Percentiles rank a stretch among this genome's conserved stretches.
phyloP scores from a whole-genome alignment of 192 early-diverging fungal species.

The Coemansia sp. region DNA sequence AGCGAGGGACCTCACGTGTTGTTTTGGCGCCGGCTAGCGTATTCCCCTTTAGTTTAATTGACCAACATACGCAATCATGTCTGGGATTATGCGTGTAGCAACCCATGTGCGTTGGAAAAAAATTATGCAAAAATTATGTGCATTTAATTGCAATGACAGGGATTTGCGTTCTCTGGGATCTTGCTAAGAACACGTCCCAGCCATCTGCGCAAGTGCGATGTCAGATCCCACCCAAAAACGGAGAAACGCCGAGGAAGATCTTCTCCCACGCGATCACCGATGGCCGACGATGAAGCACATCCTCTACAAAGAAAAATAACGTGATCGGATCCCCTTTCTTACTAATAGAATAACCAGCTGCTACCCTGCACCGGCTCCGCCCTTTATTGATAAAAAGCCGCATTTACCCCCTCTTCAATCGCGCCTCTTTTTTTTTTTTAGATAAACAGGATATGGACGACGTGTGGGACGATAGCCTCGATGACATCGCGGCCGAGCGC shows the following conservation, averaged over 20 bases:
- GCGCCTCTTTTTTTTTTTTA: neutral
- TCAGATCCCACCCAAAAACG: neutral
- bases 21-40: neutral
- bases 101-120: neutral
- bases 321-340: conserved; percentile 4
- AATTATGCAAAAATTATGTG: neutral
- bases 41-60: neutral
- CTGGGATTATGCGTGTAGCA: neutral
- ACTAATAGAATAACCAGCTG: neutral
- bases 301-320: neutral
- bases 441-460: conserved; percentile 1
- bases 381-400: neutral
- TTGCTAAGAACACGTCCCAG: neutral
- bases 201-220: neutral
- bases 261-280: neutral
- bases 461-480: conserved; percentile 1
- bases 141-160: neutral
- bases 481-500: conserved; percentile 21
- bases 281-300: neutral
- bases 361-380: neutral
- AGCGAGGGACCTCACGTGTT: neutral
- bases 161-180: neutral
- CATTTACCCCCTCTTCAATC: neutral
- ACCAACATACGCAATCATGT: neutral
- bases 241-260: neutral